Base-by-base conservation (phyloP, 768 basidiomycete species). In the Hericium alpestre region DNA sequence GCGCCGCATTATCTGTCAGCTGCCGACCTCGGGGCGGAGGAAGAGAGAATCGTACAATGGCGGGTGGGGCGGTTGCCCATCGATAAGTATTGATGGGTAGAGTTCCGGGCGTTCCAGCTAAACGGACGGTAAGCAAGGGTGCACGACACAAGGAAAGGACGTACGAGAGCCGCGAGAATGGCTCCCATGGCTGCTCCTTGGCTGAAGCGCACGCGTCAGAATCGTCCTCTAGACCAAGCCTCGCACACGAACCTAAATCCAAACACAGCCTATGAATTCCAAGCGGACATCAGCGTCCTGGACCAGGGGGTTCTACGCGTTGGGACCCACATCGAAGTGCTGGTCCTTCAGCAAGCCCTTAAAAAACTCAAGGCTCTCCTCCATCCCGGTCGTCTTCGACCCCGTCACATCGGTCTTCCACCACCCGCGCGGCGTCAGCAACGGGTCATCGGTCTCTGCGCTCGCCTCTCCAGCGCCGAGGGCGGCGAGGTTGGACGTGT, bases 121-220 rank as follows among this genome's bases (percentile, higher is more conserved):
- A 8, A 10, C 3, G 18, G 8, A 15, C 15, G 16, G 16, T 43
- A 2, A 15, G 0, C n/a, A 46, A 20, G 11, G 6, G 5, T 9
- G 5, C 15, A 15, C 41, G 41, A 10, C 8, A 8, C 40, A 16
- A 32, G 48, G 51, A 53, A 27, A 56, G 41, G 23, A 72, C 82
- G 38, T 59, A 90, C 88, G 66, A 90, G 67, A 22, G 87, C 84
- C 27, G 84, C 70, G 22, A 90, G 72, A 38, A 90, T 64, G 9
- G 80, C 84, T 37, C 87, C 90, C 70, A 90, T 76, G 4, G 80
- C 81, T 15, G 86, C 90, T 15, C 90, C 90, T 71, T 93, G 90
- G 59, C 87, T 87, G 48, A 20, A 12, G 16, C 13, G 22, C 41
- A 41, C 13, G 11, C 23, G 32, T 32, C 32, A 32, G 32, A 32